phyloP scores from a whole-genome alignment of 1,139 yeast species.

The Sugiyamaella novakii region DNA sequence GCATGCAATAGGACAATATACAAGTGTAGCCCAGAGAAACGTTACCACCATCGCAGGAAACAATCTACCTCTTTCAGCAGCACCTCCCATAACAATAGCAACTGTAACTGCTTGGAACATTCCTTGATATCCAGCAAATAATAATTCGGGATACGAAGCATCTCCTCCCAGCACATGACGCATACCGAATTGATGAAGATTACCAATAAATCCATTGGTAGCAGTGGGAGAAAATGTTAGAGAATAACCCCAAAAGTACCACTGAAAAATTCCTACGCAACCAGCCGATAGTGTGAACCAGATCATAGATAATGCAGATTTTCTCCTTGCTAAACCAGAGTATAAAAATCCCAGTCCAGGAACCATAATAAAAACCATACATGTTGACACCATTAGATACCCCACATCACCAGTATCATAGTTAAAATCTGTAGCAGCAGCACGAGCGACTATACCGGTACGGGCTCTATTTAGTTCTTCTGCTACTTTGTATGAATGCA shows the following conservation, averaged over 20 bases:
- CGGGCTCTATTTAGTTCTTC: conserved; percentile 21
- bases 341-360: conserved; percentile 94
- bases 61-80: conserved; percentile 90
- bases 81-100: conserved; percentile 92
- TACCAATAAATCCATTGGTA: conserved; percentile 81
- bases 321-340: conserved; percentile 90
- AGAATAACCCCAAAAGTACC: conserved; percentile 99
- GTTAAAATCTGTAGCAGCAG: conserved; percentile 14
- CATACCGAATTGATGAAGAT: conserved; percentile 79
- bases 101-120: conserved; percentile 89
- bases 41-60: conserved; percentile 81
- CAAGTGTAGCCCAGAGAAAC: conserved; percentile 87
- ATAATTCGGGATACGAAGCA: conserved; percentile 71
- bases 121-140: conserved; percentile 85
- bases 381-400: conserved; percentile 56
- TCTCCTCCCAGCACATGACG: conserved; percentile 63
- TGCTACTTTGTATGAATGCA: conserved; percentile 30
- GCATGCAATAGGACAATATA: conserved; percentile 88
- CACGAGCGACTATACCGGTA: conserved; percentile 9
- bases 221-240: conserved; percentile 80
- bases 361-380: conserved; percentile 87
- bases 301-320: conserved; percentile 85
- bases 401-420: conserved; percentile 57
- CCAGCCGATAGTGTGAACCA: conserved; percentile 80
- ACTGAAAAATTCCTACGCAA: conserved; percentile 79